Conservation (phyloP, 495 filamentous ascomycete genomes). For the Penicillium odoratum region DNA sequence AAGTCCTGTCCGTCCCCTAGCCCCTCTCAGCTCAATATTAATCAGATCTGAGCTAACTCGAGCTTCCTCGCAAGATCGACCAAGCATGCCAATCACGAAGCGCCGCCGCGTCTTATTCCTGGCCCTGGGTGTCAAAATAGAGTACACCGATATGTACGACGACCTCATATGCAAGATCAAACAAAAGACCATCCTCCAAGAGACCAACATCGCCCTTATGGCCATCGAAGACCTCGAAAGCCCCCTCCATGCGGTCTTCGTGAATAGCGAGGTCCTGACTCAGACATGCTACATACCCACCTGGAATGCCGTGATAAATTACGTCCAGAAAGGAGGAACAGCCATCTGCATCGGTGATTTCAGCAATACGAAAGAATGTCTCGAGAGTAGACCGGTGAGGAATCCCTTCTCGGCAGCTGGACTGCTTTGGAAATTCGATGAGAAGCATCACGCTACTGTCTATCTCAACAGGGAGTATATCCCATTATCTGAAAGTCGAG, state of each 20-base stretch:
- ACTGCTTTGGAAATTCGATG: constrained; percentile 1
- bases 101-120: background rate
- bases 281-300: background rate
- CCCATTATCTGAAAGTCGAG: background rate
- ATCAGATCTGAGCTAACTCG: no score
- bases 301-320: background rate
- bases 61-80: no score
- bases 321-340: constrained; percentile 5
- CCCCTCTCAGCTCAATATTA: no score
- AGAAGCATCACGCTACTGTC: background rate
- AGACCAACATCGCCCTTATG: background rate
- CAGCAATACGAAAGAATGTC: background rate
- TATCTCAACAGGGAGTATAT: background rate
- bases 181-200: background rate
- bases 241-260: background rate
- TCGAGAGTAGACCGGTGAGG: background rate
- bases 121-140: background rate
- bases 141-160: background rate
- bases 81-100: background rate
- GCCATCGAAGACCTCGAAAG: background rate
- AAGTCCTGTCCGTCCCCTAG: no score
- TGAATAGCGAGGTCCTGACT: background rate
- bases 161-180: background rate
- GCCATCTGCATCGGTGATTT: constrained; percentile 10
- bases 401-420: constrained; percentile 5